A percentile compares a stretch with the other conserved stretches of the same genome.
Evolutionary conservation across 2,329 filamentous ascomycete species (phyloP).

Genomic region (Leptographium flavum): DNA sequence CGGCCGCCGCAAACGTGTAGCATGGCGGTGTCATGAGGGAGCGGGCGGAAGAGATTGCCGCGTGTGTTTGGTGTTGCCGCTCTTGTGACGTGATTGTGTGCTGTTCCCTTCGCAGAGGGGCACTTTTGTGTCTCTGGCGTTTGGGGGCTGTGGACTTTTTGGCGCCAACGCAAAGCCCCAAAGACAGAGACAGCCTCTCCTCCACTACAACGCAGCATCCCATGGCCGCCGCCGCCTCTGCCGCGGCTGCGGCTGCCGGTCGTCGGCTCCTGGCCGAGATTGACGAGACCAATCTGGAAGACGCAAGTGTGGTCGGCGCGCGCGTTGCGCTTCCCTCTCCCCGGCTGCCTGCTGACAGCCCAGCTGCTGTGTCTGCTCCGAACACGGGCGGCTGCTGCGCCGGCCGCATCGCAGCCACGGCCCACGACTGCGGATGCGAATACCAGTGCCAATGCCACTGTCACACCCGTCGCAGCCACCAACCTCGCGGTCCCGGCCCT

Average conservation of each 20-base stretch:
- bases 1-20: slow-evolving; percentile 35
- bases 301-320: slow-evolving; percentile 26
- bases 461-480: slow-evolving; percentile 6
- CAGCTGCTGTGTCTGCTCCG: slow-evolving; percentile 7
- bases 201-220: too few species aligned
- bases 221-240: neutral
- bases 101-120: neutral
- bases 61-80: neutral
- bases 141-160: too few species aligned
- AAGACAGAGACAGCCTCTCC: too few species aligned
- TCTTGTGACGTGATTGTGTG: neutral
- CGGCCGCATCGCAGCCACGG: neutral
- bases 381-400: neutral
- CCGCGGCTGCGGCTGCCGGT: slow-evolving; percentile 25
- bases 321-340: neutral
- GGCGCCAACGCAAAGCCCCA: too few species aligned
- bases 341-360: slow-evolving; percentile 3
- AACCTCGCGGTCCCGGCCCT: slow-evolving; percentile 19
- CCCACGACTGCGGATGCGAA: neutral
- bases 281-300: slow-evolving; percentile 42
- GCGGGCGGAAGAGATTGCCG: neutral
- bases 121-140: too few species aligned
- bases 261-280: slow-evolving; percentile 37
- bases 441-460: slow-evolving; percentile 4
- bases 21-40: slow-evolving; percentile 42